Base-by-base conservation (phyloP, 139 green algal species). In the Tetraselmis chui region DNA sequence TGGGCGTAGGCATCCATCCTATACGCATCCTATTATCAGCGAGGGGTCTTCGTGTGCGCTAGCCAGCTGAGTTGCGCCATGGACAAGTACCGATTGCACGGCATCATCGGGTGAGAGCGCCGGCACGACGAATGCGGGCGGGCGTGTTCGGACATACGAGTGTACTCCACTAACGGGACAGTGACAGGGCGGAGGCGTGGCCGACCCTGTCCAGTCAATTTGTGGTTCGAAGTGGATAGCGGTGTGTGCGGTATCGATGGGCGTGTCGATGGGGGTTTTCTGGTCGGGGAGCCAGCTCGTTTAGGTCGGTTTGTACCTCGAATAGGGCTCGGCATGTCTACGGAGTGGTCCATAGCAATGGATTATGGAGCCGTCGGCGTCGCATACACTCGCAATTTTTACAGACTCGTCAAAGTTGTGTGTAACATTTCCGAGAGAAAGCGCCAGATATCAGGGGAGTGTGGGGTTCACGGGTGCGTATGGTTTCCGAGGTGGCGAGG, bases 81-180 rank as follows among this genome's bases (percentile, higher is more conserved):
- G 23, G 67, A 83, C 23, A 76, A 76, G 24, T 85, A 82, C 27
- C 77, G 82, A 67, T 67, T 85, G 23, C 82, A 83, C 1, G 82
- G 78, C 0, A n/a, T 74, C 31, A 82, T 85, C 1, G 82, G 82
- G 82, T 83, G 28, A 30, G 82, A 25, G 18, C 45, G 18, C 45
- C n/a, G n/a, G n/a, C n/a, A n/a, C n/a, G n/a, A 67, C 75, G 22
- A 31, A 80, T 23, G 5, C 1, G 11, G 76, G 76, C 45, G 80
- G 1, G 18, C 1, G 45, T 1, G n/a, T 31, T 76, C 2, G 30
- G 25, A 27, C 31, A 32, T 27, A 1, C 2, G 28, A 2, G 5
- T 1, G 31, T 2, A 31, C 28, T 31, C 77, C 67, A 32, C 77
- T 74, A 25, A 2, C n/a, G n/a, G 30, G 5, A 2, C 77, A 74